Evolutionary conservation across 805 yeast genomes (phyloP), one percentile per base, ranked within the genome.

Genomic region (Nakazawaea peltata): DNA sequence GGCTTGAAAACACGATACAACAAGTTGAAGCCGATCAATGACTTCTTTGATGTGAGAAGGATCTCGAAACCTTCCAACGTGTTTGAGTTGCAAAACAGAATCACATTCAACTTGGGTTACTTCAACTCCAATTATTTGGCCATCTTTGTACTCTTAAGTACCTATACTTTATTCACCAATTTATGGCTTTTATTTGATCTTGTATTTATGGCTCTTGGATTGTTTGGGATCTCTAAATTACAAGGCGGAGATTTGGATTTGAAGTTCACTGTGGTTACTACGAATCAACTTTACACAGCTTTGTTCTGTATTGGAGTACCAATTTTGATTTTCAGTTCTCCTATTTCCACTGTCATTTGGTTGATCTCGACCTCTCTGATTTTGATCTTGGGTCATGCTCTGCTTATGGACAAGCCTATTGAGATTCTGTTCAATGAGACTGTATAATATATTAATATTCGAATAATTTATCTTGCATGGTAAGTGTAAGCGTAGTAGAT

Each of bases 381-480:
- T 32, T 57, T 81, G 25, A 83, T 90, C 27, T 62, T 87, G 31
- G 71, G 86, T 3, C 98, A 92, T 58, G 98, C 97, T 30, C 67
- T 88, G 3, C 65, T 90, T 43, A 69, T 92, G 74, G 97, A 92
- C 54, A 92, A 90, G 62, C 98, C 98, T 15, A 79, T 88, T 41
- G 97, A 92, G 63, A 78, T 90, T 26, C 88, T 90, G 14, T 92
- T 90, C 53, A 92, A 87, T 53, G 96, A 86, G 54, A 47, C 48
- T 31, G 71, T 65, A 34, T 65, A 50, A 39, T 21, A 3, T 2
- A 8, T 19, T 7, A 7, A 21, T 21, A 21, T 21, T 21, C 23
- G 23, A n/a, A n/a, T n/a, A n/a, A n/a, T n/a, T n/a, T n/a, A n/a
- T n/a, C n/a, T n/a, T n/a, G n/a, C n/a, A n/a, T n/a, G n/a, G n/a